These are phyloP conservation scores for Fraxinus angustifolia DNA, from an alignment of 305 asterid species.

Conservation along the genomic window DNA sequence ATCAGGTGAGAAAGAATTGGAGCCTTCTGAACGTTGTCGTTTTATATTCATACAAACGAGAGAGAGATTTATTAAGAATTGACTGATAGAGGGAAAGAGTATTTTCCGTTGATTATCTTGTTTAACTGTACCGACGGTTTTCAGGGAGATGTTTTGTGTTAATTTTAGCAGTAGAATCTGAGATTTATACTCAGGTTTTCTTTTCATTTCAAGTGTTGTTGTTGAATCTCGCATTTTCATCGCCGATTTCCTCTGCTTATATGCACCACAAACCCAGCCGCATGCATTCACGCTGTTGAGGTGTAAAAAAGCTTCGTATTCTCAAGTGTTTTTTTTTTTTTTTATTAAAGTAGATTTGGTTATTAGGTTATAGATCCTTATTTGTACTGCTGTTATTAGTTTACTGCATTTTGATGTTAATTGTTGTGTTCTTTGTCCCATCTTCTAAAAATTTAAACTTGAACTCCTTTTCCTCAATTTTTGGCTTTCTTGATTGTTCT, in stretches of 20 bases:
- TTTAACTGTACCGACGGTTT: conserved; percentile 29
- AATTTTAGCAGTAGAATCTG: neutral
- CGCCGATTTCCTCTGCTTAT: conserved; percentile 6
- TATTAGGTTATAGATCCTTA: neutral
- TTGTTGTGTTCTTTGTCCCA: neutral
- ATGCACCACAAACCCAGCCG: neutral
- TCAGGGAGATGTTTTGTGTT: conserved; percentile 22
- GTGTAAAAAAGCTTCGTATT: conserved; percentile 1
- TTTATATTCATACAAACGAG: neutral
- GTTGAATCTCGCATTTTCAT: conserved; percentile 17
- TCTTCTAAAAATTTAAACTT: neutral
- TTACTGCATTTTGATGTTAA: neutral
- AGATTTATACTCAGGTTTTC: neutral
- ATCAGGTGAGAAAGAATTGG: neutral
- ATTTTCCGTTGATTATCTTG: conserved; percentile 15
- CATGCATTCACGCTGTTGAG: conserved; percentile 15
- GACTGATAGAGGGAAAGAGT: conserved; percentile 16
- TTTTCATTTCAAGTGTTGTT: neutral
- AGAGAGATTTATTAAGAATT: neutral
- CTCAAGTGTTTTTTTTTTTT: neutral
- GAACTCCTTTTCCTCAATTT: neutral
- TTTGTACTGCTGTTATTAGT: neutral
- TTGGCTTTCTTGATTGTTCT: conserved; percentile 10
- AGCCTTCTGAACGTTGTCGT: conserved; percentile 24
- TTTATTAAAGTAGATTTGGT: neutral